Evolutionary conservation across 768 basidiomycete genomes (phyloP).

Genomic region (Mycena crocata): DNA sequence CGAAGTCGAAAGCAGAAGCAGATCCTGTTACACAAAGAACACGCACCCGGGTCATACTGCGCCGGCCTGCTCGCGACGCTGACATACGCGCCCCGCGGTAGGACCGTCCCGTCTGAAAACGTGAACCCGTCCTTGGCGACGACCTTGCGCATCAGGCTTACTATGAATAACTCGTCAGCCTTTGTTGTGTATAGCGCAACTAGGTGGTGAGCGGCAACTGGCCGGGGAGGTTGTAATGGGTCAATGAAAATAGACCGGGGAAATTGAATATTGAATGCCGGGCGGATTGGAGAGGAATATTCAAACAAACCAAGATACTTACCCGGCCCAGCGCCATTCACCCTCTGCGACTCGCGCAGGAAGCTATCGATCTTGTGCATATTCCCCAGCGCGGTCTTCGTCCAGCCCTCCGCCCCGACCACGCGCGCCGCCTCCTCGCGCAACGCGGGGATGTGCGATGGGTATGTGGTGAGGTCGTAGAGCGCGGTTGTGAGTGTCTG

Average conservation of each 20-base stretch:
- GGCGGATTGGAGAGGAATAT: background rate
- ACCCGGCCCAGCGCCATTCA: background rate
- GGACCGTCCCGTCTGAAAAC: conserved; percentile 47
- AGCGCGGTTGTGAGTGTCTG: conserved; percentile 25
- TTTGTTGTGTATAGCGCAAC: too few species aligned
- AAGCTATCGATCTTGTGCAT: conserved; percentile 20
- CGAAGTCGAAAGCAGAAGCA: too few species aligned
- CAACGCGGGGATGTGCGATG: too few species aligned
- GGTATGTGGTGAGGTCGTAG: background rate
- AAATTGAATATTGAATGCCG: too few species aligned
- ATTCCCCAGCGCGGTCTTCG: background rate
- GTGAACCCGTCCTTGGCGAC: conserved; percentile 41
- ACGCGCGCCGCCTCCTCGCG: conserved; percentile 12
- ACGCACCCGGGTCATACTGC: background rate
- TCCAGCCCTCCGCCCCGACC: conserved; percentile 1
- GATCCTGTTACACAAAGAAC: too few species aligned
- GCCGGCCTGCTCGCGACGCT: background rate
- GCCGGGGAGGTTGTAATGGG: too few species aligned
- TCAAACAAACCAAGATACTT: background rate
- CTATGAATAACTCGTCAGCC: too few species aligned
- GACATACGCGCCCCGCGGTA: background rate
- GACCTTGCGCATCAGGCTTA: conserved; percentile 41
- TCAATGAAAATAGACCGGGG: too few species aligned
- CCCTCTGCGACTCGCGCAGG: conserved; percentile 1
- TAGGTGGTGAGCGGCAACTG: too few species aligned